phyloP scores from a whole-genome alignment of 306 rosid species.

The Medicago ruthenica region DNA sequence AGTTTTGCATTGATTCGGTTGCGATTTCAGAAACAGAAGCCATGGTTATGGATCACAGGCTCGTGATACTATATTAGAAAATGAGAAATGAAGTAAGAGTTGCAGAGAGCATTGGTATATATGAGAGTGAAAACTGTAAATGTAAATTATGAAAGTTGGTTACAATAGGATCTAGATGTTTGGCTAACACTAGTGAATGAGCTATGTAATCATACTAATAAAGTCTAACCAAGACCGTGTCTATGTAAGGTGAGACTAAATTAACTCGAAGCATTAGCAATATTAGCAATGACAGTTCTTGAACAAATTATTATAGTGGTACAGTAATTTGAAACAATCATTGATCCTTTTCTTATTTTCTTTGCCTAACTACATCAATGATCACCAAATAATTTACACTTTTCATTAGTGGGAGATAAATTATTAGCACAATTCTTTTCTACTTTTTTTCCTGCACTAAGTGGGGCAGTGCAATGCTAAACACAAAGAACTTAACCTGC shows the following conservation, averaged over 20 bases:
- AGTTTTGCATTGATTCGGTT: too few relatives aligned
- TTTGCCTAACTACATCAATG: conserved; percentile 4
- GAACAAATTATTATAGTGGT: conserved; percentile 4
- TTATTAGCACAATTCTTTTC: conserved; percentile 39
- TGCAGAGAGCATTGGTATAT: too few relatives aligned
- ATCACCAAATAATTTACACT: conserved; percentile 40
- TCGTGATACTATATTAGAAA: too few relatives aligned
- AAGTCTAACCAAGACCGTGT: neutral
- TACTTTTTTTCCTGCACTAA: conserved; percentile 41
- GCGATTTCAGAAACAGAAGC: too few relatives aligned
- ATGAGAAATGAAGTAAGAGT: too few relatives aligned
- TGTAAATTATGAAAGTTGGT: too few relatives aligned
- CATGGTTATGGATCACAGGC: too few relatives aligned
- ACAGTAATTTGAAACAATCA: conserved; percentile 37
- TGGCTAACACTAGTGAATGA: too few relatives aligned
- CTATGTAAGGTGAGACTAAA: too few relatives aligned
- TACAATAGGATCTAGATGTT: too few relatives aligned
- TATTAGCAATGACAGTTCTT: neutral
- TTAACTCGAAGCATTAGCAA: neutral
- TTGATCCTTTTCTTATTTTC: conserved; percentile 32
- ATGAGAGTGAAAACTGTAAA: too few relatives aligned
- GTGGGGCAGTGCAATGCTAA: conserved; percentile 1
- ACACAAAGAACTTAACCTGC: conserved; percentile 20
- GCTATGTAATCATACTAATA: too few relatives aligned
- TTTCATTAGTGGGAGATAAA: conserved; percentile 46